Base-by-base conservation (phyloP, 164 flowering plant species). In the Aristolochia californica region DNA sequence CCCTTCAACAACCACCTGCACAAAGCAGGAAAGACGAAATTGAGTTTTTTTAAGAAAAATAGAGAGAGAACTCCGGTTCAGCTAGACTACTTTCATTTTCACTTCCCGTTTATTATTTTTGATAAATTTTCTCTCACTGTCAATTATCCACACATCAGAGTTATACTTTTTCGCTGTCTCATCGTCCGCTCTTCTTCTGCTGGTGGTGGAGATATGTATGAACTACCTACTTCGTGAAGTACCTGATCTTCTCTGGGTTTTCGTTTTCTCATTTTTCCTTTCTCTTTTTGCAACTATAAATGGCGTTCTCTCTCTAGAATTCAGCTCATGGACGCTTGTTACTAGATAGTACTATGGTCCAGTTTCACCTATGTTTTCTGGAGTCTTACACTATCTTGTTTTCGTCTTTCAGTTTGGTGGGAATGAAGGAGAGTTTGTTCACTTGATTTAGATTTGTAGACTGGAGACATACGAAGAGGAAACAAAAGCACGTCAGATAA, bases 401-500 rank as follows among this genome's bases (percentile, higher is more conserved):
- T n/a, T n/a, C n/a, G 56, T 70, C 38, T 64, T 25, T 63, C 72
- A 72, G 60, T 59, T 38, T 58, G 67, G 38, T 52, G 61, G 64
- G 60, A 48, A 70, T 76, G 70, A 12, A 34, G 40, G 34, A 34
- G 10, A 34, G 40, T 12, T 34, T 8, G 7, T 34, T 34, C 10
- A 34, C 40, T 34, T 34, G 40, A 34, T 34, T 34, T 1, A 34
- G 40, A 34, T 34, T 34, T 7, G 40, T 12, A 34, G 40, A 12
- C 40, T 34, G 40, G 7, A 34, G 40, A 34, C 11, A 34, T 34
- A 34, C 9, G 40, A 34, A 34, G 40, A 34, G 40, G 40, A 34
- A 12, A 34, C 30, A 28, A 34, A 34, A 9, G 40, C 9, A 8
- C 40, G 40, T 34, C 22, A 59, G 63, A 58, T 60, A 71, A 67